Percentiles rank a stretch among this genome's conserved stretches.
phyloP scores from a whole-genome alignment of 768 basidiomycete species.

The Paxillus rubicundulus region DNA sequence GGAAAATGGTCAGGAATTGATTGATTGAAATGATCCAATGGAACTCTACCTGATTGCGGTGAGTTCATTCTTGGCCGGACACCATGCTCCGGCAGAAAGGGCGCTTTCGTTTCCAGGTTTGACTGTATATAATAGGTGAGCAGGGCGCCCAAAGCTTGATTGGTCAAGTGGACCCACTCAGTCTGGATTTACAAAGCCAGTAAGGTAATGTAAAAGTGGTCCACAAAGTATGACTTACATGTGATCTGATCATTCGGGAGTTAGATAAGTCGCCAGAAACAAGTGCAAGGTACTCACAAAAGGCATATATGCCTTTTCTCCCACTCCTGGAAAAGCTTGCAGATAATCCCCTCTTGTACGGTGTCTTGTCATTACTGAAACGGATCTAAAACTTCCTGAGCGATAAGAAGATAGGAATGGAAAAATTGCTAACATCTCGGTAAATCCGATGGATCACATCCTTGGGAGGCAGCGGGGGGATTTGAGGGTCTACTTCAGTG shows the following conservation, averaged over 20 bases:
- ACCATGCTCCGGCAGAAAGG: slow-evolving; percentile 80
- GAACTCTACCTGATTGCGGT: slow-evolving; percentile 59
- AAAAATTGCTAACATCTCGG: slow-evolving; percentile 58
- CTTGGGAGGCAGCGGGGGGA: slow-evolving; percentile 86
- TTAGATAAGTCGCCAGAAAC: slow-evolving; percentile 1
- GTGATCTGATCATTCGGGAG: slow-evolving; percentile 20
- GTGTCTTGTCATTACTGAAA: slow-evolving; percentile 94
- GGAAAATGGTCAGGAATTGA: not conserved
- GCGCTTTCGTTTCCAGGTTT: slow-evolving; percentile 64
- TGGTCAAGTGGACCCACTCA: slow-evolving; percentile 12
- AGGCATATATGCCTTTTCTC: slow-evolving; percentile 85
- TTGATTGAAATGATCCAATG: not conserved
- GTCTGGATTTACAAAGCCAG: slow-evolving; percentile 10
- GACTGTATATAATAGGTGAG: slow-evolving; percentile 41
- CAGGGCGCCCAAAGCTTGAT: not conserved
- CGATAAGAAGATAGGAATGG: not conserved
- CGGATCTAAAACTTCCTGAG: slow-evolving; percentile 51
- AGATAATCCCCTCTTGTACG: slow-evolving; percentile 83
- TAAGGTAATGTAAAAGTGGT: not conserved
- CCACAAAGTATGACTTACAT: slow-evolving; percentile 8
- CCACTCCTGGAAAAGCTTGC: slow-evolving; percentile 88
- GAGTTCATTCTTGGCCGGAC: slow-evolving; percentile 76
- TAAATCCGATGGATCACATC: slow-evolving; percentile 93
- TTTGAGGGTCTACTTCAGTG: slow-evolving; percentile 71
- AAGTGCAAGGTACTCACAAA: slow-evolving; percentile 51